Evolutionary conservation across 176 grass and related monocot species (phyloP).

Genomic region (Elymus sibiricus): DNA sequence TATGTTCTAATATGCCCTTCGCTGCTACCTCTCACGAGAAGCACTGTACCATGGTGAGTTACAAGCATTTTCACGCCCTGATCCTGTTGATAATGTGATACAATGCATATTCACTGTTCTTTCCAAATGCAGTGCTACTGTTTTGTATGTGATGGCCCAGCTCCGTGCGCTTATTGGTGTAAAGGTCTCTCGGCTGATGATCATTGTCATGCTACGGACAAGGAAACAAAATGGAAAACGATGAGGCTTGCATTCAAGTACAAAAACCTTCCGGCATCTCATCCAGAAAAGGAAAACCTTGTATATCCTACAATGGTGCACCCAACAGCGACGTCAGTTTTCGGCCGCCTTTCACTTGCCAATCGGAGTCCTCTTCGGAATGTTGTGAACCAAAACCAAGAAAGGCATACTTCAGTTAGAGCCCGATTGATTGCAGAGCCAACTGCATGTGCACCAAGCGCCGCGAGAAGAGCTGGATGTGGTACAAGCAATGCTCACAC

Average conservation of each 20-base stretch:
- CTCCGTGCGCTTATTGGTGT: constrained; percentile 81
- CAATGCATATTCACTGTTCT: not conserved
- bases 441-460: not conserved
- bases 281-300: constrained; percentile 29
- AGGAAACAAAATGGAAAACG: constrained; percentile 51
- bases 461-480: not conserved
- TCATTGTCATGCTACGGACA: constrained; percentile 93
- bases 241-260: constrained; percentile 48
- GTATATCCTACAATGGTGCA: not conserved
- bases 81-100: not conserved
- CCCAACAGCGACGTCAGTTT: not conserved
- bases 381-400: not conserved
- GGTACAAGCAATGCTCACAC: not conserved
- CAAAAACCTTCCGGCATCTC: constrained; percentile 22
- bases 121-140: constrained; percentile 91
- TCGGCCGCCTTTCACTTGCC: not conserved
- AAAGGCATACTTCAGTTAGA: not conserved
- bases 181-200: constrained; percentile 23
- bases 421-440: not conserved
- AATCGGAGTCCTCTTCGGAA: not conserved
- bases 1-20: constrained; percentile 81
- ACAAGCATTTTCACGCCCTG: not conserved
- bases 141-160: constrained; percentile 79
- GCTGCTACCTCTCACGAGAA: constrained; percentile 54
- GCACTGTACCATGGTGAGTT: constrained; percentile 72